A percentile compares a stretch with the other conserved stretches of the same genome.
phyloP scores from a whole-genome alignment of 2,329 filamentous ascomycete genomes.

The Paracorniculantispora psalliotae region DNA sequence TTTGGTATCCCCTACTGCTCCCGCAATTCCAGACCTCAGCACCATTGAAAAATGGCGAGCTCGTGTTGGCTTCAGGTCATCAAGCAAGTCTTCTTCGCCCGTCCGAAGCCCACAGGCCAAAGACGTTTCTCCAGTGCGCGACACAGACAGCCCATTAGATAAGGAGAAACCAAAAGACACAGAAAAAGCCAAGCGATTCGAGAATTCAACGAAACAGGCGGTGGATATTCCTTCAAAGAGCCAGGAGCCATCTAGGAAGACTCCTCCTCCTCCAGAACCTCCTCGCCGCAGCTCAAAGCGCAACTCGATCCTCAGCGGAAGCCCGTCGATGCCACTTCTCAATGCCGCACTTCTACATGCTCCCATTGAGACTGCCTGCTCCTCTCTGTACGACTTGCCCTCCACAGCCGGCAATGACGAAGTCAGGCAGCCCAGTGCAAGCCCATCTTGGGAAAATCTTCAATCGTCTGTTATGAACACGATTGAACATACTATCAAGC shows the following conservation, averaged over 20 bases:
- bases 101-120: neutral
- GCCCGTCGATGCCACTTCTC: constrained; percentile 6
- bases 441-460: constrained; percentile 19
- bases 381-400: neutral
- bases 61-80: constrained; percentile 22
- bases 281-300: constrained; percentile 26
- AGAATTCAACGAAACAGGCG: neutral
- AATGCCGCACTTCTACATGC: neutral
- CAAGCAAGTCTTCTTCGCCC: constrained; percentile 9
- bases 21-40: constrained; percentile 26
- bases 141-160: too few species aligned
- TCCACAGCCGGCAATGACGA: neutral
- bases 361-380: neutral
- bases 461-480: constrained; percentile 18
- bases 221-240: neutral
- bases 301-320: constrained; percentile 16
- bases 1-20: constrained; percentile 24
- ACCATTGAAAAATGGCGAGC: constrained; percentile 30
- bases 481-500: constrained; percentile 16
- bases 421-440: constrained; percentile 7
- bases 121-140: neutral
- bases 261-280: constrained; percentile 22
- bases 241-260: neutral
- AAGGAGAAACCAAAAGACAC: neutral
- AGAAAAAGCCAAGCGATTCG: neutral